Evolutionary conservation across 768 basidiomycete genomes (phyloP).

Genomic region (Nidularia pulvinata): DNA sequence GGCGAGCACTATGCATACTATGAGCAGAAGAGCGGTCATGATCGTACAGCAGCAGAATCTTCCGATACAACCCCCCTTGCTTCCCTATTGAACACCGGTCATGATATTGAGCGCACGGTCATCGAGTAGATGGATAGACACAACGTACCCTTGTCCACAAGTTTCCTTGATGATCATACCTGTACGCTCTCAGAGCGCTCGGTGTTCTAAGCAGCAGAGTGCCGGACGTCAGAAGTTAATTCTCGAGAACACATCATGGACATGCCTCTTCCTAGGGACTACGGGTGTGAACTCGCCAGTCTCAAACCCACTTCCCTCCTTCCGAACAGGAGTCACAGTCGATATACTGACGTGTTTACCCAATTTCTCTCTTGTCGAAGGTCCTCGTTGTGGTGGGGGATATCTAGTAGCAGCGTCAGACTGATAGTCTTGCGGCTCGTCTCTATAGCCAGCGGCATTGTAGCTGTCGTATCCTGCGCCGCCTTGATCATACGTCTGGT

Average conservation of each 20-base stretch:
- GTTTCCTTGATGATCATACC: slow-evolving; percentile 57
- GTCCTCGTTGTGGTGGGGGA: slow-evolving; percentile 6
- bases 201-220: slow-evolving; percentile 23
- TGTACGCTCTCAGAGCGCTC: slow-evolving; percentile 47
- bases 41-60: slow-evolving; percentile 79
- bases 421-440: slow-evolving; percentile 20
- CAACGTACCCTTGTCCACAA: slow-evolving; percentile 64
- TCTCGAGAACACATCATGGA: not conserved
- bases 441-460: slow-evolving; percentile 32
- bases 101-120: not conserved
- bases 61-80: slow-evolving; percentile 57
- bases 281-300: slow-evolving; percentile 37
- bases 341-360: not conserved
- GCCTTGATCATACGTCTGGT: slow-evolving; percentile 53
- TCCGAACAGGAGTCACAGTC: slow-evolving; percentile 8
- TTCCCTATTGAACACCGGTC: slow-evolving; percentile 40
- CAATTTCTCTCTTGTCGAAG: not conserved
- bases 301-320: slow-evolving; percentile 36
- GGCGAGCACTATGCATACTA: slow-evolving; percentile 64
- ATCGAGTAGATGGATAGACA: too few species aligned
- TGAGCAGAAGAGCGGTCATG: slow-evolving; percentile 61
- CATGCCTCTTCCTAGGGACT: slow-evolving; percentile 10
- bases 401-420: not conserved
- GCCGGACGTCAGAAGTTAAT: not conserved
- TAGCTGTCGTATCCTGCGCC: slow-evolving; percentile 25